Evolutionary conservation across 2,329 filamentous ascomycete genomes (phyloP).

Genomic region (Graphiopsis chlorocephala): DNA sequence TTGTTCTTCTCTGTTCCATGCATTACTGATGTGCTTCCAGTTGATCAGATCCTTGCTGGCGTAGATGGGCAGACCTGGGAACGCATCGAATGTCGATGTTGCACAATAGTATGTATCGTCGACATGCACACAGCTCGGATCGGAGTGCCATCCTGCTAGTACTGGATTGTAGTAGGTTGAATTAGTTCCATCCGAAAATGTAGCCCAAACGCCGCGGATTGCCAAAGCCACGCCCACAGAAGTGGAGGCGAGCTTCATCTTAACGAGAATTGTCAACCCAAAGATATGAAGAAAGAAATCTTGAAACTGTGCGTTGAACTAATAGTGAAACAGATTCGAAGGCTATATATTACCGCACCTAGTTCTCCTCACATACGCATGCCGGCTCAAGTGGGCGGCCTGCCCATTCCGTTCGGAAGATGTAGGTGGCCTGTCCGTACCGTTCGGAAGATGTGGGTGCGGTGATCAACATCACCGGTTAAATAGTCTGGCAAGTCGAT

Average conservation of each 20-base stretch:
- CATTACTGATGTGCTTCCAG: constrained; percentile 40
- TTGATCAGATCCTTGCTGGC: constrained; percentile 44
- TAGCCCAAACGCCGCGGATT: not conserved
- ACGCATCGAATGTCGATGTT: constrained; percentile 45
- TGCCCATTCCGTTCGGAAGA: not conserved
- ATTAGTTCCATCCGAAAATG: too few species aligned
- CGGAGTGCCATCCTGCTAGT: constrained; percentile 46
- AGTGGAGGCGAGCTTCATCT: not conserved
- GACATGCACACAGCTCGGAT: constrained; percentile 46
- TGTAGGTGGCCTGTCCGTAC: too few species aligned
- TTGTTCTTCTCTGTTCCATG: constrained; percentile 36
- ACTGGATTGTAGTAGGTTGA: constrained; percentile 42
- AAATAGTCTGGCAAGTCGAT: not conserved
- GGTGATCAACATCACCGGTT: too few species aligned
- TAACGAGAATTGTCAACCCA: too few species aligned
- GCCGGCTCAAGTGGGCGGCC: too few species aligned
- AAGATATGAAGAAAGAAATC: too few species aligned
- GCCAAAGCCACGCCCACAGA: not conserved
- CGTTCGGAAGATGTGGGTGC: not conserved
- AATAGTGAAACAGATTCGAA: too few species aligned
- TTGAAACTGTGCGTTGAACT: too few species aligned
- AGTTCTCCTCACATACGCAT: not conserved
- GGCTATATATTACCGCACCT: too few species aligned
- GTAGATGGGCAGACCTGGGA: constrained; percentile 47
- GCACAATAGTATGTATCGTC: constrained; percentile 45